These are phyloP conservation scores for Prorocentrum cordatum DNA, from an alignment of 169 alveolate genomes.

Conservation along the genomic window DNA sequence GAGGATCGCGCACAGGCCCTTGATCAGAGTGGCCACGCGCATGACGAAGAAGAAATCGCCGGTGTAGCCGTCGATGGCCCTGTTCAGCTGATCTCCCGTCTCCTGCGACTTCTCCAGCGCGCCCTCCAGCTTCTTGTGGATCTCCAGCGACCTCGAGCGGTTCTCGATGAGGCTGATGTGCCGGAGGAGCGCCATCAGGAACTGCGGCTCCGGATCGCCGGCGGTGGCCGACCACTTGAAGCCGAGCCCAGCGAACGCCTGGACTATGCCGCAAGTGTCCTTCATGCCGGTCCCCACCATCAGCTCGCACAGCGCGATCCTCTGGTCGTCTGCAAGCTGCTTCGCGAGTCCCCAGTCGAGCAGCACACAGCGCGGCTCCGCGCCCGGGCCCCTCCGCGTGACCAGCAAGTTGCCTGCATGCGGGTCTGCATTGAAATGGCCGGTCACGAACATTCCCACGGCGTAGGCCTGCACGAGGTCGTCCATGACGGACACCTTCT, in stretches of 20 bases:
- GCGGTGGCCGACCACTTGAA: background rate
- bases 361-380: slow-evolving; percentile 21
- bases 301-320: slow-evolving; percentile 10
- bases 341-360: slow-evolving; percentile 60
- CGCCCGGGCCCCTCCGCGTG: slow-evolving; percentile 31
- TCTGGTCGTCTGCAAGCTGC: slow-evolving; percentile 13
- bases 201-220: slow-evolving; percentile 22
- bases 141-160: background rate
- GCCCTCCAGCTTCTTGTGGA: slow-evolving; percentile 11
- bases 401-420: slow-evolving; percentile 47
- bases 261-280: slow-evolving; percentile 53
- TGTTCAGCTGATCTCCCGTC: background rate
- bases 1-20: too few relatives aligned
- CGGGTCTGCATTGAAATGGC: slow-evolving; percentile 57
- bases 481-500: slow-evolving; percentile 24
- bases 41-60: slow-evolving; percentile 43
- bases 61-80: slow-evolving; percentile 48
- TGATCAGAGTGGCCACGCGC: slow-evolving; percentile 49
- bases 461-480: slow-evolving; percentile 54
- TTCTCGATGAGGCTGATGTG: slow-evolving; percentile 60
- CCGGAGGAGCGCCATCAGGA: slow-evolving; percentile 43
- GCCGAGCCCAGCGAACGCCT: slow-evolving; percentile 50
- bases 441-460: slow-evolving; percentile 29
- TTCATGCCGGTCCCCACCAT: background rate
- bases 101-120: slow-evolving; percentile 30